A percentile compares a stretch with the other conserved stretches of the same genome.
phyloP scores from a whole-genome alignment of 106 monocot genomes.

The Dendrobium chrysotoxum region DNA sequence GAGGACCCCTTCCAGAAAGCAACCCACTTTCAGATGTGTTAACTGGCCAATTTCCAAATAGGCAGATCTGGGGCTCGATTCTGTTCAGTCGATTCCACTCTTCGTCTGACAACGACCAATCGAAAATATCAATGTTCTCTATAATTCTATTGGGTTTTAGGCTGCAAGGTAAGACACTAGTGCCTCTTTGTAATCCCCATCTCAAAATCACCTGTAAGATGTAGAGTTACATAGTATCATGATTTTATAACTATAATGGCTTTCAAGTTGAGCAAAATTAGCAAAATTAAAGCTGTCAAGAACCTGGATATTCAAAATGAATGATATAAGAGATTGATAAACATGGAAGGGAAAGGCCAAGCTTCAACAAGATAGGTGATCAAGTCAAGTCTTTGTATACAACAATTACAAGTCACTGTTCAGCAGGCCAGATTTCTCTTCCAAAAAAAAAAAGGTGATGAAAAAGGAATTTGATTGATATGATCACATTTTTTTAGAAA shows the following conservation, averaged over 20 bases:
- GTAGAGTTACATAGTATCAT: neutral
- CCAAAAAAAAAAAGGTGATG: too few relatives aligned
- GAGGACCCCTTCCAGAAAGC: slow-evolving; percentile 45
- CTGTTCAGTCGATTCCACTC: slow-evolving; percentile 48
- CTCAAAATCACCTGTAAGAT: slow-evolving; percentile 52
- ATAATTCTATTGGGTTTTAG: slow-evolving; percentile 54
- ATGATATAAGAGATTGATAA: neutral
- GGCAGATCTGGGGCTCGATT: slow-evolving; percentile 77
- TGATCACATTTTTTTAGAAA: too few relatives aligned
- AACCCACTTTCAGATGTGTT: slow-evolving; percentile 36
- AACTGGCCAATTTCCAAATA: slow-evolving; percentile 49
- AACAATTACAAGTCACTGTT: too few relatives aligned
- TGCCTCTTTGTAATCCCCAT: slow-evolving; percentile 80
- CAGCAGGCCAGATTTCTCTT: too few relatives aligned
- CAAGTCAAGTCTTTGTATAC: too few relatives aligned
- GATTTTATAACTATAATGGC: neutral
- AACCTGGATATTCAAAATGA: neutral
- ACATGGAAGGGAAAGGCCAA: too few relatives aligned
- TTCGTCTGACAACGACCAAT: slow-evolving; percentile 59
- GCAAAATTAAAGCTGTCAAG: neutral
- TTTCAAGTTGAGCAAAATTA: neutral
- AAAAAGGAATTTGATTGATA: too few relatives aligned
- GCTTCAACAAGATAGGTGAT: too few relatives aligned
- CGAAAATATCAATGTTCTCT: slow-evolving; percentile 62
- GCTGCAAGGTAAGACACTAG: slow-evolving; percentile 77